Evolutionary conservation across 2,329 filamentous ascomycete genomes (phyloP).

Genomic region (Emydomyces testavorans): DNA sequence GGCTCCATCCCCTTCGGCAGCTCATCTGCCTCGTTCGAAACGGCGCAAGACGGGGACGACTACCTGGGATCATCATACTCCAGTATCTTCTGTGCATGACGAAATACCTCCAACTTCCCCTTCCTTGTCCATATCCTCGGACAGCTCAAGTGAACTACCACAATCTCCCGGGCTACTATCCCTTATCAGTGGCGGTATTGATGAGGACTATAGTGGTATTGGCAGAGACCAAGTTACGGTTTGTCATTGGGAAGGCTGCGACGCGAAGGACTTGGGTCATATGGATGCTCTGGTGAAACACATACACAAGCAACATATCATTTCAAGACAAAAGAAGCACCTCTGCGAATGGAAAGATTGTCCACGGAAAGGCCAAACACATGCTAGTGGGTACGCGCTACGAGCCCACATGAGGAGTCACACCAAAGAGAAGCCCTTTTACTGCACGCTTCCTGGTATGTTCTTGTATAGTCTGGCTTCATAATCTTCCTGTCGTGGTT

Average conservation of each 20-base stretch:
- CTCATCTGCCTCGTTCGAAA: slow-evolving; percentile 38
- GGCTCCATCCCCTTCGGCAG: slow-evolving; percentile 32
- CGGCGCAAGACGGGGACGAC: slow-evolving; percentile 37
- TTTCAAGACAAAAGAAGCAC: slow-evolving; percentile 87
- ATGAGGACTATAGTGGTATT: slow-evolving; percentile 58
- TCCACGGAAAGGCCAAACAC: slow-evolving; percentile 71
- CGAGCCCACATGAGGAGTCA: slow-evolving; percentile 97
- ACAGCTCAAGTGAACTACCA: slow-evolving; percentile 76
- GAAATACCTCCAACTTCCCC: slow-evolving; percentile 36
- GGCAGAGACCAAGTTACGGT: slow-evolving; percentile 62
- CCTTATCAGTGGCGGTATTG: slow-evolving; percentile 32
- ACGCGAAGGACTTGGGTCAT: slow-evolving; percentile 58
- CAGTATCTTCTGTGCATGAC: slow-evolving; percentile 35
- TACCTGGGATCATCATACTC: slow-evolving; percentile 41
- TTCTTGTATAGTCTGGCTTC: slow-evolving; percentile 1
- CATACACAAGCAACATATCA: slow-evolving; percentile 88
- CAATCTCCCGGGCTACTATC: slow-evolving; percentile 50
- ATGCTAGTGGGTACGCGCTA: slow-evolving; percentile 89
- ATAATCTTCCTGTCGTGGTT: not conserved
- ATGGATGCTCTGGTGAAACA: slow-evolving; percentile 75
- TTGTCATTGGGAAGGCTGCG: slow-evolving; percentile 68
- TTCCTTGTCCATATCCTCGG: slow-evolving; percentile 68
- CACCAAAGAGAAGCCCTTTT: slow-evolving; percentile 95
- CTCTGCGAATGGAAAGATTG: slow-evolving; percentile 97
- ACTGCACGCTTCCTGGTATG: slow-evolving; percentile 84